A percentile compares a stretch with the other conserved stretches of the same genome.
Evolutionary conservation across 306 rosid species (phyloP).

Genomic region (Oxytropis ochrocephala): DNA sequence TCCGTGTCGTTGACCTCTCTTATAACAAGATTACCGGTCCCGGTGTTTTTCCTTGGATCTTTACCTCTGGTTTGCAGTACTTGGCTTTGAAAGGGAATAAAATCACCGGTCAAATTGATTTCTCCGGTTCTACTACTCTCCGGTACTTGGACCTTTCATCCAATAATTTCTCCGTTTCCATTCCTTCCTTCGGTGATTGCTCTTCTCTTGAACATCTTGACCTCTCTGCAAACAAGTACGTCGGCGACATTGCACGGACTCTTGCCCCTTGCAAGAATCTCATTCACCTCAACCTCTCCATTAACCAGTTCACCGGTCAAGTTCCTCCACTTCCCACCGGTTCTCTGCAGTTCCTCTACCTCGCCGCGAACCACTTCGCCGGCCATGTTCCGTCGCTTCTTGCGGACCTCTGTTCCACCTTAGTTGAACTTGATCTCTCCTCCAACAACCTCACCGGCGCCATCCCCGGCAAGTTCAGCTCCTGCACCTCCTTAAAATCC

Average conservation of each 20-base stretch:
- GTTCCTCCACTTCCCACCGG: conserved; percentile 49
- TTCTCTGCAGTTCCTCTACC: conserved; percentile 42
- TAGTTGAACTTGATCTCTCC: conserved; percentile 58
- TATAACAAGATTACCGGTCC: conserved; percentile 54
- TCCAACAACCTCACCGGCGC: conserved; percentile 41
- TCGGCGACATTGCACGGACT: conserved; percentile 45
- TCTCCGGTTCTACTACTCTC: conserved; percentile 35
- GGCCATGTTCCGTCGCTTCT: conserved; percentile 48
- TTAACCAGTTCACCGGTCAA: conserved; percentile 52
- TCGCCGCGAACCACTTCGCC: conserved; percentile 38
- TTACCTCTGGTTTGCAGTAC: conserved; percentile 28
- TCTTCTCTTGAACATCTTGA: conserved; percentile 47
- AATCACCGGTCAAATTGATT: conserved; percentile 45
- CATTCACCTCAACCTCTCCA: conserved; percentile 47
- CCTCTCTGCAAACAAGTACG: conserved; percentile 64
- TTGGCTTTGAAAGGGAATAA: conserved; percentile 58
- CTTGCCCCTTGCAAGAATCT: conserved; percentile 46
- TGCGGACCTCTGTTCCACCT: conserved; percentile 35
- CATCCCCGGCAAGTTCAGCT: conserved; percentile 41
- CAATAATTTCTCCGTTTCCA: conserved; percentile 49
- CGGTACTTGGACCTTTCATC: conserved; percentile 54
- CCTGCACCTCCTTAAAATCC: conserved; percentile 38
- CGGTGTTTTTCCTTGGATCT: conserved; percentile 44
- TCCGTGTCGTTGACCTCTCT: conserved; percentile 58
- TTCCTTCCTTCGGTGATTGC: conserved; percentile 70